Percentiles rank a stretch among this genome's conserved stretches.
Conservation (phyloP, 352 stramenopile genomes). For the Phytophthora chlamydospora region DNA sequence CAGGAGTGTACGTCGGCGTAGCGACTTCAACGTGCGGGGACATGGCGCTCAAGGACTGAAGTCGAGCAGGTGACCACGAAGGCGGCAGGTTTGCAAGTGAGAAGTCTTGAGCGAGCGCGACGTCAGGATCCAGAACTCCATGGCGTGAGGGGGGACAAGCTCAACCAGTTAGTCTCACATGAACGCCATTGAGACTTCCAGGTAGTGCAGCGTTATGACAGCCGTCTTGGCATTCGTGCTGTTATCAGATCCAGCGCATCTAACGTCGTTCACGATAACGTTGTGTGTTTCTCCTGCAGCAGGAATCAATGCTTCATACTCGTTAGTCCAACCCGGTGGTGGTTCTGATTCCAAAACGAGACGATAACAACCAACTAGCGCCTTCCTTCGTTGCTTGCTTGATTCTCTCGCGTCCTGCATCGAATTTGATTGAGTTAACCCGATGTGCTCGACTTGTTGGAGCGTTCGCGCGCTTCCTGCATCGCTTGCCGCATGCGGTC, state of each 20-base stretch:
- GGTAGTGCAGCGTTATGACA: background rate
- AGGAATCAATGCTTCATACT: background rate
- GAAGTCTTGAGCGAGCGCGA: background rate
- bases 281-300: background rate
- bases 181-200: background rate
- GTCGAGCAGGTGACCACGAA: background rate
- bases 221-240: background rate
- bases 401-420: background rate
- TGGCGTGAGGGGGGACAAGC: constrained; percentile 13
- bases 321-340: background rate
- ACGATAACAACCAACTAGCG: too few relatives aligned
- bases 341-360: too few relatives aligned
- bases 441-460: constrained; percentile 37
- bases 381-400: too few relatives aligned
- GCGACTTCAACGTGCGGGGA: constrained; percentile 36
- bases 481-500: constrained; percentile 70
- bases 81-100: constrained; percentile 28
- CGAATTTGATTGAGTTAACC: constrained; percentile 25
- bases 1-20: constrained; percentile 50
- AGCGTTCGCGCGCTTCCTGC: constrained; percentile 45
- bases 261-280: background rate
- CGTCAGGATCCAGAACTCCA: background rate
- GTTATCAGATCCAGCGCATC: constrained; percentile 31
- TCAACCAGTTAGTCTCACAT: constrained; percentile 28
- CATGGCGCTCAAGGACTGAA: constrained; percentile 14